Conservation (phyloP, 2,329 filamentous ascomycete genomes). For the Colletotrichum karsti region DNA sequence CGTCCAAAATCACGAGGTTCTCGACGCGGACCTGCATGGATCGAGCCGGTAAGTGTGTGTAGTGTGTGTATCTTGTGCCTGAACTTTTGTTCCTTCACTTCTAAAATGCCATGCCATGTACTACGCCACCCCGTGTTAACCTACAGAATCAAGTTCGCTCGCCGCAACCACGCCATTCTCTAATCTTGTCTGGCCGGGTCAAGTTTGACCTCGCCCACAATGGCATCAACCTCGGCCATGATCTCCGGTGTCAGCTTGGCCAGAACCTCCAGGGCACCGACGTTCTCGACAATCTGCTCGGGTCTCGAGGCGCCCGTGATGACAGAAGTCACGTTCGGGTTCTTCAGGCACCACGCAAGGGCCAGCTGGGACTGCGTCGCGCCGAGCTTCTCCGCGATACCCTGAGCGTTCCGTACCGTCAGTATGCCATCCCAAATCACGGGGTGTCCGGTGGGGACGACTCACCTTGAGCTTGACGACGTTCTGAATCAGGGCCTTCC, state of each 20-base stretch:
- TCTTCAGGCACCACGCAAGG: slow-evolving; percentile 62
- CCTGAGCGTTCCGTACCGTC: slow-evolving; percentile 35
- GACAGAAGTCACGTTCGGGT: slow-evolving; percentile 60
- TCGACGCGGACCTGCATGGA: neutral
- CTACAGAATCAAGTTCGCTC: neutral
- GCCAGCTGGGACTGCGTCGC: slow-evolving; percentile 60
- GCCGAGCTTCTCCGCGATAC: slow-evolving; percentile 66
- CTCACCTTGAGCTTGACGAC: slow-evolving; percentile 48
- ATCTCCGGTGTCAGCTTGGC: slow-evolving; percentile 59
- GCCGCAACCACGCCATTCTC: slow-evolving; percentile 10
- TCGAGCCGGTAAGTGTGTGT: neutral
- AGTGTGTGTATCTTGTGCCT: neutral
- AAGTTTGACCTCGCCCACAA: slow-evolving; percentile 35
- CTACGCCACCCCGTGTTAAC: slow-evolving; percentile 2
- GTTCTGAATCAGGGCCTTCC: slow-evolving; percentile 57
- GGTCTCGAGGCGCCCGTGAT: slow-evolving; percentile 61
- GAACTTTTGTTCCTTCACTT: neutral
- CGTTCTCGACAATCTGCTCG: slow-evolving; percentile 61
- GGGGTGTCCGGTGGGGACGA: neutral
- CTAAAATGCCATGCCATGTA: slow-evolving; percentile 1
- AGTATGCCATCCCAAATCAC: neutral
- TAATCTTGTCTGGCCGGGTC: slow-evolving; percentile 31
- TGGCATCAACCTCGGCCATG: slow-evolving; percentile 58
- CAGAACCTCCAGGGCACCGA: slow-evolving; percentile 53
- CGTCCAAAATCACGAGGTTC: neutral